phyloP scores from a whole-genome alignment of 129 eudicot genomes.

The Silybum marianum region DNA sequence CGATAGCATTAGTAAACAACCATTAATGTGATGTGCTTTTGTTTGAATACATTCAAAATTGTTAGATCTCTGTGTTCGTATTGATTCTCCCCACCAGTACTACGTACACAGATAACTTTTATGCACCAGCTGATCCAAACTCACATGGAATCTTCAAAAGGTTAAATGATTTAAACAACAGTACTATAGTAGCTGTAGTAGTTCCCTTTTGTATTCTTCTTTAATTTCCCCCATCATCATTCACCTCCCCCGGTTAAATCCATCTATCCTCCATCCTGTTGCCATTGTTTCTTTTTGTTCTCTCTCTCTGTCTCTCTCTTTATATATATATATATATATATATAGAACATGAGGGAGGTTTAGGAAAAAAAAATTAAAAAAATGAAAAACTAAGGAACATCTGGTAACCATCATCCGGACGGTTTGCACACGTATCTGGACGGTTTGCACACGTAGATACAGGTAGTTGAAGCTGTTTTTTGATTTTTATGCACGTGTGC shows the following conservation, averaged over 20 bases:
- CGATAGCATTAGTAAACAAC: background rate
- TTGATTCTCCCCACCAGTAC: slow-evolving; percentile 8
- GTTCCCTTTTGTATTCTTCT: background rate
- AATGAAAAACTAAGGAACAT: no score
- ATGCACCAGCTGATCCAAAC: slow-evolving; percentile 29
- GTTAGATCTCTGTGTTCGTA: slow-evolving; percentile 5
- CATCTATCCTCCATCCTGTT: background rate
- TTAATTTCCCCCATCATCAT: background rate
- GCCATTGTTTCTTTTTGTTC: background rate
- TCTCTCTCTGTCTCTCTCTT: background rate
- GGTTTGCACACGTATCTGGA: no score
- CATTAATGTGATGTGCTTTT: background rate
- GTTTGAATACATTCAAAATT: background rate
- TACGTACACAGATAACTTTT: slow-evolving; percentile 20
- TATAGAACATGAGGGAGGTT: no score
- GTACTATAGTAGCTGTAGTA: background rate
- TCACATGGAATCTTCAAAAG: slow-evolving; percentile 36
- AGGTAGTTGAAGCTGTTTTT: no score
- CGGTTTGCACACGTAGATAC: no score
- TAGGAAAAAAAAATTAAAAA: no score
- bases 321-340: background rate
- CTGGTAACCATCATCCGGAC: no score
- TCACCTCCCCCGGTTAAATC: background rate
- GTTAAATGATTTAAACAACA: background rate
- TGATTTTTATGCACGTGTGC: no score